Base-by-base conservation (phyloP, 2,329 filamentous ascomycete genomes). In the Ophiostoma ips region DNA sequence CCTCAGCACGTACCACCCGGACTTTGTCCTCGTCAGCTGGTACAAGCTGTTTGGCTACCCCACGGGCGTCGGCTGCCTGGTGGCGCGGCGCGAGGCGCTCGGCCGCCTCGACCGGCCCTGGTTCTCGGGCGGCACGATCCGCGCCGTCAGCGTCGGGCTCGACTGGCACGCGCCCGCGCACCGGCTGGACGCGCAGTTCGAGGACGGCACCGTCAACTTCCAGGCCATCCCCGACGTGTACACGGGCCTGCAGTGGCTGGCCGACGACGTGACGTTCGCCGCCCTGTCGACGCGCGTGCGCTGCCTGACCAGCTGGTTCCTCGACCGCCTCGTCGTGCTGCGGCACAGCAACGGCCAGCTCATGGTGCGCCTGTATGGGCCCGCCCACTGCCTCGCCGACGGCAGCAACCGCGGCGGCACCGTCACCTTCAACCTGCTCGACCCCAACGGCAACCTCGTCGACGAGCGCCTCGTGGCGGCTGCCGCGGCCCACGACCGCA, bases 21-120 rank as follows among this genome's bases (percentile, higher is more conserved):
- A 68, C 28, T 69, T 68, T 55, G 57, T 68, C 6, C 60, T 61
- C 6, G 52, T 66, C 18, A 66, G 63, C 55, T 69, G 64, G 63
- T 69, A 69, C 58, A 69, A 69, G 52, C 52, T 69, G 9, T 68
- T 69, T 50, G 66, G 67, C 0, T 66, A 63, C 49, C 67, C 66
- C 1, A 69, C 67, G 2, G 67, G 67, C 0, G 63, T 69, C 1
- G 67, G 67, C 6, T 68, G 65, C 48, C 57, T 69, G 1, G 52
- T 69, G 9, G 66, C 63, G 0, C 60, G 62, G 13, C 58, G 56
- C 1, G 58, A 60, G 7, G 61, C 64, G 0, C 55, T 69, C 16
- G 49, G 52, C 0, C 55, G 59, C 1, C 58, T 69, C 2, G 46
- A 53, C 5, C 57, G 67, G 11, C 67, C 67, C 1, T 68, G 66